Percentiles rank a stretch among this genome's conserved stretches.
phyloP scores from a whole-genome alignment of 2,329 filamentous ascomycete genomes.

The Diplocarpon mali region DNA sequence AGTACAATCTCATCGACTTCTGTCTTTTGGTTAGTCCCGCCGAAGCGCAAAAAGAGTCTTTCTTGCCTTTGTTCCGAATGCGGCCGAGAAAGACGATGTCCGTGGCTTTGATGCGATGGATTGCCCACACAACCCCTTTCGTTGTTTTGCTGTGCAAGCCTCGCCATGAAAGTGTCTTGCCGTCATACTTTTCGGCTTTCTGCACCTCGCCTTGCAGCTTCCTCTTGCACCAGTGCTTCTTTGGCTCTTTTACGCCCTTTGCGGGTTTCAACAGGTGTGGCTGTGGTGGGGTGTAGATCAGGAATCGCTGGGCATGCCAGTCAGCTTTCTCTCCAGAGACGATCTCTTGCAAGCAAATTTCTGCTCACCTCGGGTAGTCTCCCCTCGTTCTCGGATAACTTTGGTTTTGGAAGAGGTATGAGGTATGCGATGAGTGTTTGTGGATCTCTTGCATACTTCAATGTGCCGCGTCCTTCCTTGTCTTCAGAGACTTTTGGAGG shows the following conservation, averaged over 20 bases:
- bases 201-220: slow-evolving; percentile 11
- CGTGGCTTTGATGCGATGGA: slow-evolving; percentile 7
- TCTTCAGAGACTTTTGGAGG: not conserved
- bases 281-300: slow-evolving; percentile 8
- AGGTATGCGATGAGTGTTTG: slow-evolving; percentile 9
- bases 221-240: slow-evolving; percentile 4
- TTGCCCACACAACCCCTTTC: slow-evolving; percentile 7
- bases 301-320: slow-evolving; percentile 2
- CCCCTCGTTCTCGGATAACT: not conserved
- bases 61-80: slow-evolving; percentile 9
- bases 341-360: too few relatives aligned
- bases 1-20: slow-evolving; percentile 7
- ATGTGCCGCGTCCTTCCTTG: not conserved
- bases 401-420: slow-evolving; percentile 11
- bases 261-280: slow-evolving; percentile 10
- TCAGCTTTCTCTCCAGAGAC: not conserved
- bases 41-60: not conserved
- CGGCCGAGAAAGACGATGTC: slow-evolving; percentile 12
- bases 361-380: too few relatives aligned
- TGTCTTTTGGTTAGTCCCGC: not conserved
- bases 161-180: slow-evolving; percentile 7
- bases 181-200: slow-evolving; percentile 11
- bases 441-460: slow-evolving; percentile 8
- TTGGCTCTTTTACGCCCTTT: slow-evolving; percentile 8
- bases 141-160: slow-evolving; percentile 11